A percentile compares a stretch with the other conserved stretches of the same genome.
phyloP scores from a whole-genome alignment of 2,329 filamentous ascomycete genomes.

The Camptophora hylomeconis region DNA sequence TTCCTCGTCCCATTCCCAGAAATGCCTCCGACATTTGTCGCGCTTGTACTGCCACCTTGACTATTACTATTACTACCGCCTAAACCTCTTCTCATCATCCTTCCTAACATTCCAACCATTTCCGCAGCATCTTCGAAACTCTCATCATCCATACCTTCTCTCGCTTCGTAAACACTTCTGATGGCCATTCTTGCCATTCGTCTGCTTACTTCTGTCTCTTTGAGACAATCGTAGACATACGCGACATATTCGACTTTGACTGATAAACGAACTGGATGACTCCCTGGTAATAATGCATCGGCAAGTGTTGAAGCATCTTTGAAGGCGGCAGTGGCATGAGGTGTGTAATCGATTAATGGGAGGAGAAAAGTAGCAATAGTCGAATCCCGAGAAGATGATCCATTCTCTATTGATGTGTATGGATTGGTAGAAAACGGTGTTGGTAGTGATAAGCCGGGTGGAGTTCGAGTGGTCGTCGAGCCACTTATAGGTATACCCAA shows the following conservation, averaged over 20 bases:
- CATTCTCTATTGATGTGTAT: conserved; percentile 16
- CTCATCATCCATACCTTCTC: conserved; percentile 87
- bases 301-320: conserved; percentile 62
- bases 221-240: conserved; percentile 85
- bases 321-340: conserved; percentile 70
- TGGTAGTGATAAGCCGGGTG: conserved; percentile 20
- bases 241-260: conserved; percentile 87
- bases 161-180: conserved; percentile 77
- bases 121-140: conserved; percentile 89
- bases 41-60: too few relatives aligned
- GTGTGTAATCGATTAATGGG: conserved; percentile 62
- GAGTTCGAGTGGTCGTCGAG: conserved; percentile 33
- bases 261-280: conserved; percentile 76
- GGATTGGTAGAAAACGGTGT: conserved; percentile 1
- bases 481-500: conserved; percentile 44
- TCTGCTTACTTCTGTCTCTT: conserved; percentile 65
- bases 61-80: conserved; percentile 18
- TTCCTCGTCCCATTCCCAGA: too few relatives aligned
- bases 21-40: too few relatives aligned
- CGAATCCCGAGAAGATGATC: too few relatives aligned
- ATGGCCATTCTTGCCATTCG: conserved; percentile 71
- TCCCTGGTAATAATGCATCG: conserved; percentile 65
- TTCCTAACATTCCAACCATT: conserved; percentile 71
- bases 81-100: conserved; percentile 71
- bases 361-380: conserved; percentile 74